Conservation (phyloP, 495 filamentous ascomycete species). For the Antarctomyces pellizariae region DNA sequence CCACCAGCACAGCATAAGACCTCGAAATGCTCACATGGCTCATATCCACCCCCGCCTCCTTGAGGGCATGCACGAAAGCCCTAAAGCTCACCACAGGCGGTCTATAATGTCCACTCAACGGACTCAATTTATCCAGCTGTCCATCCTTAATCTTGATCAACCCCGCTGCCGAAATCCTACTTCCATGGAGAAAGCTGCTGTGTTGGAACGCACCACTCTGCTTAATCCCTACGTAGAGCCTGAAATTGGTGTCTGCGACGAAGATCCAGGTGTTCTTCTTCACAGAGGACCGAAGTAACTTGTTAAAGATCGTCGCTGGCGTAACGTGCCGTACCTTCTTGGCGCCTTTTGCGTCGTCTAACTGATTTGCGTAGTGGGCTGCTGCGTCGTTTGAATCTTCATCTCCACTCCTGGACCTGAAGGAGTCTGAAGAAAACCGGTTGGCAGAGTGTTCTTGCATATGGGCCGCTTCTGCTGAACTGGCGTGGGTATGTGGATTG, state of each 20-base stretch:
- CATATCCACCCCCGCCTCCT: slow-evolving; percentile 58
- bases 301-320: slow-evolving; percentile 43
- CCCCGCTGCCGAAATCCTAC: slow-evolving; percentile 60
- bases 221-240: slow-evolving; percentile 82
- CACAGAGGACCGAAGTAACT: slow-evolving; percentile 42
- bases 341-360: slow-evolving; percentile 28
- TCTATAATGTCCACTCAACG: slow-evolving; percentile 65
- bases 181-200: slow-evolving; percentile 64
- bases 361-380: slow-evolving; percentile 27
- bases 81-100: slow-evolving; percentile 61
- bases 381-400: slow-evolving; percentile 8
- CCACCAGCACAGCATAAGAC: slow-evolving; percentile 59
- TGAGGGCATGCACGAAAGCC: slow-evolving; percentile 49
- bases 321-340: slow-evolving; percentile 45
- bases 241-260: slow-evolving; percentile 64
- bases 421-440: not conserved
- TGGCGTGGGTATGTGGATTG: slow-evolving; percentile 6
- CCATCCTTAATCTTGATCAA: slow-evolving; percentile 69
- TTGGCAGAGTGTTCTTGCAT: not conserved
- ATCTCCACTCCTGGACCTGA: slow-evolving; percentile 2
- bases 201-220: slow-evolving; percentile 77
- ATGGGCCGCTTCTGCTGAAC: slow-evolving; percentile 5
- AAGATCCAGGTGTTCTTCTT: slow-evolving; percentile 81
- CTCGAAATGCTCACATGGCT: slow-evolving; percentile 50
- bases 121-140: slow-evolving; percentile 29